phyloP scores from a whole-genome alignment of 805 yeast species.

The Yarrowia yakushimensis region DNA sequence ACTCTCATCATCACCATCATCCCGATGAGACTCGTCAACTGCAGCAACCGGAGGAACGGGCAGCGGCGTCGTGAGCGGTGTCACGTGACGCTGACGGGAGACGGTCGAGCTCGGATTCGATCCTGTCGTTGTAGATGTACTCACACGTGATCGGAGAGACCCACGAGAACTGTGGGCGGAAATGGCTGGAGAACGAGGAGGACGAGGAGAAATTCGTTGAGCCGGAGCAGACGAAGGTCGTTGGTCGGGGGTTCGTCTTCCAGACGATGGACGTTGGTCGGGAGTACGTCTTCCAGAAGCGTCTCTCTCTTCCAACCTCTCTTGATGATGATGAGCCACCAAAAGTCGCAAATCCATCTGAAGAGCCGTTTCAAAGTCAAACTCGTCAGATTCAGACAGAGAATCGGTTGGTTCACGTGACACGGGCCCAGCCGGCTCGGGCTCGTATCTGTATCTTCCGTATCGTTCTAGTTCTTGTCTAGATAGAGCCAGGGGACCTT shows the following conservation, averaged over 20 bases:
- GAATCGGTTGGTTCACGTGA: background rate
- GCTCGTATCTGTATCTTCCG: background rate
- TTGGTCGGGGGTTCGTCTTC: background rate
- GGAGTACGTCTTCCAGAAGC: background rate
- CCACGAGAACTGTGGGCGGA: background rate
- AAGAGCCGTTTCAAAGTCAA: background rate
- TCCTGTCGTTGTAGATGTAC: background rate
- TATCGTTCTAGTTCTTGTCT: background rate
- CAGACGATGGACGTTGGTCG: background rate
- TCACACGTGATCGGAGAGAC: background rate
- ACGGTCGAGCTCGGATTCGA: constrained; percentile 1
- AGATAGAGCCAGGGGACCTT: constrained; percentile 14
- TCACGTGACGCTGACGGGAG: background rate
- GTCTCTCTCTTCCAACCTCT: background rate
- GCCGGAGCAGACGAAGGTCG: background rate
- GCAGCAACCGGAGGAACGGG: background rate
- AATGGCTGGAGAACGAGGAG: background rate
- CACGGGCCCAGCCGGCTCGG: background rate
- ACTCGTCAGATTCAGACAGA: constrained; percentile 3
- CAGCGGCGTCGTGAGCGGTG: background rate
- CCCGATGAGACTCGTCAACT: background rate
- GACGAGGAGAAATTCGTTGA: background rate
- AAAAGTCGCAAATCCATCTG: background rate
- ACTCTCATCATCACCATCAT: background rate
- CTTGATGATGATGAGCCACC: background rate